Evolutionary conservation across 306 rosid species (phyloP).

Genomic region (Sicyos edulis): DNA sequence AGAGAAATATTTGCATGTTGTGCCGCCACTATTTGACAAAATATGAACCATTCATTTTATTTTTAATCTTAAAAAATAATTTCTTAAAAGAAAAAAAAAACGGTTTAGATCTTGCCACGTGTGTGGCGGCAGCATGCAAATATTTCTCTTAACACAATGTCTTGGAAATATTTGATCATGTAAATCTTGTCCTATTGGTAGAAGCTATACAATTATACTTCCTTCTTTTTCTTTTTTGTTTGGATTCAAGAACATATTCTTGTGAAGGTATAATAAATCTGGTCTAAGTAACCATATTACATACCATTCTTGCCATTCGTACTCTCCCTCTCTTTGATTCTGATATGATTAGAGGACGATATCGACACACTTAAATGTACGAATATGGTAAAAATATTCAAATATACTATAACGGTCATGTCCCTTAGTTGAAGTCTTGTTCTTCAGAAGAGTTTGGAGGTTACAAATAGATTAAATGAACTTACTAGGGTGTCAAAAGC

Average conservation of each 20-base stretch:
- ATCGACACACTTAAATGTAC: neutral
- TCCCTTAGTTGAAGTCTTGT: neutral
- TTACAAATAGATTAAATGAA: neutral
- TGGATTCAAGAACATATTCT: neutral
- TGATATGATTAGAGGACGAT: neutral
- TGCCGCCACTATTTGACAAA: no score
- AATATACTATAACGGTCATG: neutral
- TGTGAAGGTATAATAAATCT: slow-evolving; percentile 1
- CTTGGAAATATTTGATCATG: neutral
- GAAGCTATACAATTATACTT: slow-evolving; percentile 8
- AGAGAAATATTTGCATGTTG: no score
- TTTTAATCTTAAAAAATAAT: no score
- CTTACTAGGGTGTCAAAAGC: neutral
- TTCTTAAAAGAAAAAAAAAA: no score
- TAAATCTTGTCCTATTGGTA: neutral
- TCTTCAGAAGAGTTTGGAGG: neutral
- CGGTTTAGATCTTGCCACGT: no score
- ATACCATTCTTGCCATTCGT: neutral
- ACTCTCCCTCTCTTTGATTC: neutral
- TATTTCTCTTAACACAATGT: no score
- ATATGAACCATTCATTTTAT: no score
- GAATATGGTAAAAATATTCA: neutral
- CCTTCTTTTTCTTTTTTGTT: neutral
- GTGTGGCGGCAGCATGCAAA: no score
- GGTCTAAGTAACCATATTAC: neutral